Percentiles rank a stretch among this genome's conserved stretches.
These are phyloP conservation scores for Selenicereus undatus DNA, from an alignment of 148 eudicot species.

Conservation along the genomic window DNA sequence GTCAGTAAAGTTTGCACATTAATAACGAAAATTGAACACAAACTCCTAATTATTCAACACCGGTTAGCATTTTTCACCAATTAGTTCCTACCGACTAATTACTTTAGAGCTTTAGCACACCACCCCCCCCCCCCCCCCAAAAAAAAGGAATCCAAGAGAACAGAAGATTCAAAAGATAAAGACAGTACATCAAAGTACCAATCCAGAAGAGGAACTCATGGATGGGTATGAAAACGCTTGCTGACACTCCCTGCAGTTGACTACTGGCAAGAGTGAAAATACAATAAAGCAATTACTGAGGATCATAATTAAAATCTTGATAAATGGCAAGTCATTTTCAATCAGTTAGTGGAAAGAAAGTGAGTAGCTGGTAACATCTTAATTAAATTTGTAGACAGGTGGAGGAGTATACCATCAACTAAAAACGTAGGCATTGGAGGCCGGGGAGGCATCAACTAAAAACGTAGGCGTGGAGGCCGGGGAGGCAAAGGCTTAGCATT, in stretches of 20 bases:
- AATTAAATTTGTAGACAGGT: background rate
- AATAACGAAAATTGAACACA: no score
- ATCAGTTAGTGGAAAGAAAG: conserved; percentile 1
- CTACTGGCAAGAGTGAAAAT: background rate
- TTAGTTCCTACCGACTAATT: no score
- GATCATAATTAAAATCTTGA: background rate
- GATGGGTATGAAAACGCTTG: background rate
- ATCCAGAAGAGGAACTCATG: background rate
- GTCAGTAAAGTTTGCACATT: no score
- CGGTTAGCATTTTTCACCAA: no score
- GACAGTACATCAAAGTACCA: background rate
- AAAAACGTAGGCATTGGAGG: background rate
- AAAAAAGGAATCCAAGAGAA: no score
- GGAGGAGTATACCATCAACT: background rate
- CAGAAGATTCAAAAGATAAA: no score
- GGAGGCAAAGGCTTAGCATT: background rate
- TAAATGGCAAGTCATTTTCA: conserved; percentile 1
- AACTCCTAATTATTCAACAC: no score
- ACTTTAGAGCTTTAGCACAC: no score
- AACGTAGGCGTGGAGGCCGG: background rate
- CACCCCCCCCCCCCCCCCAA: no score
- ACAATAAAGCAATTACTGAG: background rate
- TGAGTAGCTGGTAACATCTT: background rate
- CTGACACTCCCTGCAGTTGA: background rate
- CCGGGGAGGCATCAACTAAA: background rate